phyloP scores from a whole-genome alignment of 2,329 filamentous ascomycete genomes.

The Exophiala calicioides region DNA sequence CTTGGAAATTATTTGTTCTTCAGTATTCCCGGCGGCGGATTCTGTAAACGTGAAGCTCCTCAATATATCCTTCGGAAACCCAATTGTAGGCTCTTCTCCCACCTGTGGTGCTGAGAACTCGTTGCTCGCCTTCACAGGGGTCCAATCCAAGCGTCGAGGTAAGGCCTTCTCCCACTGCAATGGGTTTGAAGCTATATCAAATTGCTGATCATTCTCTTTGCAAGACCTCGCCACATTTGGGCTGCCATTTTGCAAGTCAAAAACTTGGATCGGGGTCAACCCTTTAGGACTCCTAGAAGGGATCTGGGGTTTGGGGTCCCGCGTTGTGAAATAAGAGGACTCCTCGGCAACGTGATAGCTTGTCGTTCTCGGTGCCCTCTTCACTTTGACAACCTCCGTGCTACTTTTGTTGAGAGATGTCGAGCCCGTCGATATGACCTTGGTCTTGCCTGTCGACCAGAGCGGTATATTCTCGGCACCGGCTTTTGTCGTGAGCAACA shows the following conservation, averaged over 20 bases:
- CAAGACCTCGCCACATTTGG: not conserved
- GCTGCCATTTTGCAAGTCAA: constrained; percentile 1
- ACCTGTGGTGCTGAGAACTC: not conserved
- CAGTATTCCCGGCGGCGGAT: not conserved
- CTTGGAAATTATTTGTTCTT: constrained; percentile 2
- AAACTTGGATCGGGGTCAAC: too few species aligned
- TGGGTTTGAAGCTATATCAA: constrained; percentile 18
- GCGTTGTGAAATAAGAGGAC: too few species aligned
- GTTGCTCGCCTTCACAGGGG: constrained; percentile 54
- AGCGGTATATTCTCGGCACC: constrained; percentile 23
- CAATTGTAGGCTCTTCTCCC: not conserved
- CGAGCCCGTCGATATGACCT: constrained; percentile 13
- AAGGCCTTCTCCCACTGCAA: constrained; percentile 50
- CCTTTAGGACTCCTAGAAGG: too few species aligned
- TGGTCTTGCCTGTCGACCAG: constrained; percentile 12
- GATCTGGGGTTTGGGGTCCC: too few species aligned
- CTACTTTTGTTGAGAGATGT: not conserved
- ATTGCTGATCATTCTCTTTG: too few species aligned
- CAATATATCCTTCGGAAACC: constrained; percentile 14
- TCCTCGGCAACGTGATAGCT: too few species aligned
- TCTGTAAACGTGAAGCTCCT: constrained; percentile 12
- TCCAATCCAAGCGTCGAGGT: constrained; percentile 65
- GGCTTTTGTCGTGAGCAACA: constrained; percentile 15
- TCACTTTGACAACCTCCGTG: not conserved
- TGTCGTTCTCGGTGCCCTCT: too few species aligned